Base-by-base conservation (phyloP, 169 alveolate genomes). In the Plasmodium vivax region DNA sequence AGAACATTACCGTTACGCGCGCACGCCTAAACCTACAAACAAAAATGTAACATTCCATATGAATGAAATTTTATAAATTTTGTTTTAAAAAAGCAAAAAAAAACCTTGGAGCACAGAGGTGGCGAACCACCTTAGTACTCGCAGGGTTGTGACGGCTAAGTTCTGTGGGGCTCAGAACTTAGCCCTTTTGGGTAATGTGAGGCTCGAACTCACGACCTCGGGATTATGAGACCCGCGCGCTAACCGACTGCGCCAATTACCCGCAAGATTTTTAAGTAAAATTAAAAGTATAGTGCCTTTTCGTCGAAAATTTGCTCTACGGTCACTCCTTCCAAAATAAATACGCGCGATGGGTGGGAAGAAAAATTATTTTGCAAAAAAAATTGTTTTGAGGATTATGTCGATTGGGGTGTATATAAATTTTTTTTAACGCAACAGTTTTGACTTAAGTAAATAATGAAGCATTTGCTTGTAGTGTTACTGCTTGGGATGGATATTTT, bases 131-230 rank as follows among this genome's bases (percentile, higher is more conserved):
- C 77, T 19, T 3, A 23, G 77, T 12, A 23, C 36, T 2, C 27
- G 27, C 34, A 0, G 7, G 54, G 9, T 27, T 54, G 19, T 84
- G 71, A 2, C 30, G 77, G 79, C 74, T 45, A 71, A 34, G 75
- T 1, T 7, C 73, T 62, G 68, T 23, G 79, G 82, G 77, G 47
- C 0, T 0, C 54, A 79, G 84, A 34, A 14, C 38, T 41, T 51
- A 79, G 80, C 80, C 73, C 74, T 9, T 19, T 36, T 96, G 98
- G 97, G 97, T 95, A 93, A 95, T 96, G 98, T 95, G 98, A 97
- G 98, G 98, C 96, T 97, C 98, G 98, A 97, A 97, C 98, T 97
- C 98, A 95, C 98, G 98, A 96, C 98, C 98, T 97, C 98, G 97
- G 98, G 98, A 96, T 97, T 96, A 97, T 97, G 98, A 97, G 98